phyloP scores from a whole-genome alignment of 148 eudicot genomes.

The Salicornia ramosissima region DNA sequence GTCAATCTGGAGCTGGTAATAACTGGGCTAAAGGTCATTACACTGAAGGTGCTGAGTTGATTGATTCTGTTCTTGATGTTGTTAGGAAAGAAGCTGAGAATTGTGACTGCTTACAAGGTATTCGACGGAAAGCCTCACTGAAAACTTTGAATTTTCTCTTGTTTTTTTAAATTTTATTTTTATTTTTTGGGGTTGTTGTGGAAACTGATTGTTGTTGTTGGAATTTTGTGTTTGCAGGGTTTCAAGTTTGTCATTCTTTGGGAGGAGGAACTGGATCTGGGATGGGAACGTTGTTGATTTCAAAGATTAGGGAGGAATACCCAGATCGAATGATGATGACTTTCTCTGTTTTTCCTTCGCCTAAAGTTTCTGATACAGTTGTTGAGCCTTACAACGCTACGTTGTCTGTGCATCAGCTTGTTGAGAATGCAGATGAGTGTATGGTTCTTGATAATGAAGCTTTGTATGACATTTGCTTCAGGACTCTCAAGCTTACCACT shows the following conservation, averaged over 20 bases:
- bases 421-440: constrained; percentile 82
- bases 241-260: constrained; percentile 68
- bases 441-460: constrained; percentile 87
- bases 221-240: constrained; percentile 35
- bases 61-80: constrained; percentile 71
- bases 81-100: constrained; percentile 68
- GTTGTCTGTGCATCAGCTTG: constrained; percentile 71
- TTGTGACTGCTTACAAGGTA: constrained; percentile 68
- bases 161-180: not conserved
- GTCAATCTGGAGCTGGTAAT: constrained; percentile 69
- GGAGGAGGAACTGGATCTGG: constrained; percentile 81
- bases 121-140: constrained; percentile 5
- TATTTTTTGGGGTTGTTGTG: not conserved
- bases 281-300: constrained; percentile 69
- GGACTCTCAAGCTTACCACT: constrained; percentile 72
- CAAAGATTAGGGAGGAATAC: constrained; percentile 72
- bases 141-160: not conserved
- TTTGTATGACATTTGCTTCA: constrained; percentile 69
- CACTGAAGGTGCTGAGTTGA: constrained; percentile 73
- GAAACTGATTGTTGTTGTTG: not conserved
- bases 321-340: constrained; percentile 81
- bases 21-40: constrained; percentile 83
- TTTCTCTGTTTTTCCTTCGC: constrained; percentile 72
- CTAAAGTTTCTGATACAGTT: constrained; percentile 69
- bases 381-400: constrained; percentile 80